phyloP scores from a whole-genome alignment of 192 early-diverging fungal genomes.

The Backusella australiensis region DNA sequence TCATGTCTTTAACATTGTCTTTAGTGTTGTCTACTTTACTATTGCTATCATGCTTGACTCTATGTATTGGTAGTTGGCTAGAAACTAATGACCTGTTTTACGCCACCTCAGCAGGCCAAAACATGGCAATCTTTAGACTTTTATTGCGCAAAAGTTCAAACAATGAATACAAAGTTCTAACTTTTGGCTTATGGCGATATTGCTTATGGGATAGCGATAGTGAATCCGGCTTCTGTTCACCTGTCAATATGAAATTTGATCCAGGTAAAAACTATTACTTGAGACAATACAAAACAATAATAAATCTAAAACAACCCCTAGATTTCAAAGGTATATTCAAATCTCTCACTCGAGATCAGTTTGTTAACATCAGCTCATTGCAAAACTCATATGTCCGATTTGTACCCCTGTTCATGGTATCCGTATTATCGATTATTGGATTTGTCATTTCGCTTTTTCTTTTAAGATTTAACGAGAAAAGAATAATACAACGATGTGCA shows the following conservation, averaged over 20 bases:
- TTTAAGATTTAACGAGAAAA: background rate
- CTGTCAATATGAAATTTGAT: constrained; percentile 10
- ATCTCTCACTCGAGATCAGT: background rate
- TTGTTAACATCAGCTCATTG: background rate
- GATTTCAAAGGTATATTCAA: background rate
- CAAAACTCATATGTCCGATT: constrained; percentile 4
- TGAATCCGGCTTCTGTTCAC: background rate
- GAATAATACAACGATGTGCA: background rate
- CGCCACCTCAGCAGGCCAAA: background rate
- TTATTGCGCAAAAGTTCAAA: background rate
- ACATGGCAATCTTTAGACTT: constrained; percentile 8
- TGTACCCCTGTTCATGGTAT: background rate
- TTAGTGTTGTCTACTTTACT: constrained; percentile 6
- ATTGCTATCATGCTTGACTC: constrained; percentile 2
- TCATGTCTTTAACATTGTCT: constrained; percentile 4
- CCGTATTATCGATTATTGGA: background rate
- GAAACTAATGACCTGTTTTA: constrained; percentile 5
- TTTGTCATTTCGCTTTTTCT: background rate
- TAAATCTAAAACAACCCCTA: background rate
- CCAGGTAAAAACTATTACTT: constrained; percentile 8
- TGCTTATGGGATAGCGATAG: background rate
- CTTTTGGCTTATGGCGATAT: constrained; percentile 15
- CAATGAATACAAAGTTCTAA: background rate
- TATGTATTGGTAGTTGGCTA: constrained; percentile 1
- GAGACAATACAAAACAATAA: background rate